These are phyloP conservation scores for Amphicarpaea edgeworthii DNA, from an alignment of 306 rosid species.

Conservation along the genomic window DNA sequence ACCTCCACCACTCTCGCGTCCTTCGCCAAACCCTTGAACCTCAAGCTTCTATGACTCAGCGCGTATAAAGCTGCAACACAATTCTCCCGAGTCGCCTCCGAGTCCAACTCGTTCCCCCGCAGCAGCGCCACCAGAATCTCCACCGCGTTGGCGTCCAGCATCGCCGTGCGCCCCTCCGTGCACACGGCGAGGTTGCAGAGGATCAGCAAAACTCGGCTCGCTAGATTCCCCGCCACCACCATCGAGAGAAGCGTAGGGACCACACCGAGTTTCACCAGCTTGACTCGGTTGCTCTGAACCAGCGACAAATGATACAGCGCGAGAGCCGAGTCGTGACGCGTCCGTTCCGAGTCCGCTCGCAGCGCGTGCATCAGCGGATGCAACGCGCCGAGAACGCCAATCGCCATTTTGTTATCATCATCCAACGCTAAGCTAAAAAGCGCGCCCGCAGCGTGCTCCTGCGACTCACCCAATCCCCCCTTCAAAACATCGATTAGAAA, in stretches of 20 bases:
- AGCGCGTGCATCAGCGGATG: constrained; percentile 82
- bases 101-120: constrained; percentile 61
- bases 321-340: constrained; percentile 83
- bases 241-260: constrained; percentile 62
- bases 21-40: constrained; percentile 87
- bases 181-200: constrained; percentile 76
- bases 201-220: constrained; percentile 68
- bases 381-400: constrained; percentile 84
- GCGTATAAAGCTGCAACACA: constrained; percentile 82
- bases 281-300: constrained; percentile 83
- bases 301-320: constrained; percentile 79
- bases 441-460: constrained; percentile 98
- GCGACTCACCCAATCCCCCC: constrained; percentile 70
- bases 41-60: constrained; percentile 80
- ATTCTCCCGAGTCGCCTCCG: constrained; percentile 83
- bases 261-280: constrained; percentile 75
- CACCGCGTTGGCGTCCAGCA: constrained; percentile 87
- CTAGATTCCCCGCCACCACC: constrained; percentile 53
- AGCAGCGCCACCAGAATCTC: constrained; percentile 66
- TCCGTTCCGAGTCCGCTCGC: constrained; percentile 73
- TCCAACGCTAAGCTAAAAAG: constrained; percentile 81
- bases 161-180: constrained; percentile 75
- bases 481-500: constrained; percentile 71
- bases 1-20: constrained; percentile 84
- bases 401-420: constrained; percentile 93